Base-by-base conservation (phyloP, 768 basidiomycete genomes). In the Lentinula sp. region DNA sequence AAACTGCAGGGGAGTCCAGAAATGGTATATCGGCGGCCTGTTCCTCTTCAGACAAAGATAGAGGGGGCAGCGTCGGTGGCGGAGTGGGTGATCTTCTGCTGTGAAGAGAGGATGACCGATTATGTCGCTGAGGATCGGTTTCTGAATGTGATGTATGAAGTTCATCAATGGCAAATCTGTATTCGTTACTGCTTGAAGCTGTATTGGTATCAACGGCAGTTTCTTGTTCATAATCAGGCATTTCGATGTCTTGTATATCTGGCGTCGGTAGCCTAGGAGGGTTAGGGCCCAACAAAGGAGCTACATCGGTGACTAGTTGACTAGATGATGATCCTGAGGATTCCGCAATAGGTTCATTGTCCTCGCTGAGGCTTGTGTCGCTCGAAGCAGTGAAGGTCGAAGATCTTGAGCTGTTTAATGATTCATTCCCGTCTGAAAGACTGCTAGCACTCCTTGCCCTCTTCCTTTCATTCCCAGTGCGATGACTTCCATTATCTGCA, bases 101-200 rank as follows among this genome's bases (percentile, higher is more conserved):
- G 18, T 35, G 51, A 32, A 23, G 37, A 28, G 51, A 52, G 11
- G 40, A 18, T n/a, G 31, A 28, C 32, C 58, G 15, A 11, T 76
- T 78, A 59, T 71, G 74, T 31, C 81, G 77, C 62, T 84, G 68
- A 18, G 75, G 75, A 62, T 79, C 76, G 49, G 83, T 84, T 54
- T 84, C 76, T 57, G 74, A 75, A 66, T 85, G 81, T 62, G 84
- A 84, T 32, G 76, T 75, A 69, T 76, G 79, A 64, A 84, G 83
- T 35, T 81, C 78, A 37, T 82, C 80, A 23, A 85, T 62, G 0
- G 82, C 78, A 15, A 74, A 65, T 21, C 79, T 75, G 40, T 79
- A 75, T 35, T 68, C 65, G 15, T 82, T 78, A 40, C 15, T 62
- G 49, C 32, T 43, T 32, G 65, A 46, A 7, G 61, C 18, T 6